A percentile compares a stretch with the other conserved stretches of the same genome.
These are phyloP conservation scores for Coriolopsis trogii DNA, from an alignment of 1,284 basidiomycete genomes.

Conservation along the genomic window DNA sequence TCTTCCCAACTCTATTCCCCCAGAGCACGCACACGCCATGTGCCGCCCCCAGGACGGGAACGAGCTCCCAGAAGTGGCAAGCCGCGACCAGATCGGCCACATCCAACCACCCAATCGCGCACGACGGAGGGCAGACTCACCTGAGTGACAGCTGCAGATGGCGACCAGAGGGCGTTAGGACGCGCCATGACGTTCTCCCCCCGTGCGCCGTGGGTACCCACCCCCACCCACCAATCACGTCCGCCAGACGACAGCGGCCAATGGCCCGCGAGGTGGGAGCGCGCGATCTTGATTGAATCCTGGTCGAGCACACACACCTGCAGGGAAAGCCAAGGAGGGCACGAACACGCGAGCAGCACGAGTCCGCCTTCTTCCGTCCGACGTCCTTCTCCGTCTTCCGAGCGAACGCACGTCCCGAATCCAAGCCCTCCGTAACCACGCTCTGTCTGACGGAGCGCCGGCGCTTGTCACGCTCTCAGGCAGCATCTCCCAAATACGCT, in stretches of 20 bases:
- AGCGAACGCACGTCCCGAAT: neutral
- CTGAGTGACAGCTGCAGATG: neutral
- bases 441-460: slow-evolving; percentile 4
- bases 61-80: neutral
- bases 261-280: neutral
- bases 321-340: too few relatives aligned
- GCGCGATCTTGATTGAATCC: neutral
- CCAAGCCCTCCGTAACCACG: neutral
- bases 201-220: neutral
- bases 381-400: slow-evolving; percentile 4
- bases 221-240: too few relatives aligned
- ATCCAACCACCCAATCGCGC: slow-evolving; percentile 1
- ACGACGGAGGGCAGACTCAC: too few relatives aligned
- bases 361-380: neutral
- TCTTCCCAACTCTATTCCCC: neutral
- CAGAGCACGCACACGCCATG: neutral
- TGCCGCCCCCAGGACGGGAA: neutral
- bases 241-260: neutral
- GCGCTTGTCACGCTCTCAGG: neutral
- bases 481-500: neutral
- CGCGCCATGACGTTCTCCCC: neutral
- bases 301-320: neutral
- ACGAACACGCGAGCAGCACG: slow-evolving; percentile 1
- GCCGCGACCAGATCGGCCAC: slow-evolving; percentile 2
- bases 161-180: neutral